Conservation (phyloP, 495 filamentous ascomycete genomes). For the Tuber calosporum region DNA sequence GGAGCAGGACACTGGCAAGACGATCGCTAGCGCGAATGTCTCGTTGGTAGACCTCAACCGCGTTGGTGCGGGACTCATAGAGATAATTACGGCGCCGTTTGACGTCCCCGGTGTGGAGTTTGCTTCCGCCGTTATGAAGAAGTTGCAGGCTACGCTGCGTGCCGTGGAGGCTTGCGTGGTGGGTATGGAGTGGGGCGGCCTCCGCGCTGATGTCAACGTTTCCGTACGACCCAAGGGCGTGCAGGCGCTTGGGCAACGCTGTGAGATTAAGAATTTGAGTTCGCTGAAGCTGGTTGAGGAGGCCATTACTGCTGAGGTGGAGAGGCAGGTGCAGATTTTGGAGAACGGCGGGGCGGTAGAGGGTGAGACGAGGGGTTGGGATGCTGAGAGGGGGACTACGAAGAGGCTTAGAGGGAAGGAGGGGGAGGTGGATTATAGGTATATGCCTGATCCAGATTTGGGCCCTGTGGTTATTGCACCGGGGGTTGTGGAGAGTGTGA, state of each 20-base stretch:
- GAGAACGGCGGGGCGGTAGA: constrained; percentile 69
- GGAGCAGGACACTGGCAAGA: constrained; percentile 97
- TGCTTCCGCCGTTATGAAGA: constrained; percentile 77
- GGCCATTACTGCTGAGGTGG: constrained; percentile 81
- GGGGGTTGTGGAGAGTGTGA: constrained; percentile 60
- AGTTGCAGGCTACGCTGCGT: constrained; percentile 77
- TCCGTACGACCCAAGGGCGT: constrained; percentile 62
- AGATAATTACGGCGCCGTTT: constrained; percentile 81
- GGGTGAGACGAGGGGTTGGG: constrained; percentile 92
- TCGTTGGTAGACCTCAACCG: constrained; percentile 93
- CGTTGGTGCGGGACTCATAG: constrained; percentile 79
- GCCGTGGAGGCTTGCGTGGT: constrained; percentile 71
- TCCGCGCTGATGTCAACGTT: constrained; percentile 93
- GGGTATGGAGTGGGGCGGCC: constrained; percentile 87
- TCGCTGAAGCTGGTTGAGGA: constrained; percentile 93
- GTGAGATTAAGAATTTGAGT: constrained; percentile 96
- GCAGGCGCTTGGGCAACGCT: constrained; percentile 64
- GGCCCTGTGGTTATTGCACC: constrained; percentile 66
- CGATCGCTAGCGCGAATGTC: constrained; percentile 61
- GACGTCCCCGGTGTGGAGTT: constrained; percentile 50
- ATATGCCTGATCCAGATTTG: constrained; percentile 96
- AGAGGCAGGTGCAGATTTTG: constrained; percentile 74
- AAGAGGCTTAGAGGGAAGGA: constrained; percentile 78
- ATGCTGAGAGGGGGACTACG: constrained; percentile 69
- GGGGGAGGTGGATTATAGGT: constrained; percentile 93